phyloP scores from a whole-genome alignment of 2,329 filamentous ascomycete species.

The Penicillium thymicola region DNA sequence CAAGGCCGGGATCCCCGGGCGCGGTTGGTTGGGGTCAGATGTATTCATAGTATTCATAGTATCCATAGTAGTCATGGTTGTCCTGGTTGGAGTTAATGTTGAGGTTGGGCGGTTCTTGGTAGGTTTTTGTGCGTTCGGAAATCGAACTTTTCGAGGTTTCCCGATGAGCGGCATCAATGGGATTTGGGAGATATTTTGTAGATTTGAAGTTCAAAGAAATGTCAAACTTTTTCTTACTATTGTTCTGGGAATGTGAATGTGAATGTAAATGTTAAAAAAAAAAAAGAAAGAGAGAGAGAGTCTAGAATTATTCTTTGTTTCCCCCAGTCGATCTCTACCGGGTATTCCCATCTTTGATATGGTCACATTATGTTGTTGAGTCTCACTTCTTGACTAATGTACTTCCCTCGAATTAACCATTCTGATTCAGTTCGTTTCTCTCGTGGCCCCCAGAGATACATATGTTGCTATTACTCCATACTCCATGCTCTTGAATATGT shows the following conservation, averaged over 20 bases:
- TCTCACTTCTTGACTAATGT: too few relatives aligned
- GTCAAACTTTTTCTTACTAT: neutral
- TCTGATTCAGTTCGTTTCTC: neutral
- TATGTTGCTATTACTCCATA: neutral
- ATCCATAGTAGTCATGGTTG: conserved; percentile 14
- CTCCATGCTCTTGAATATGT: neutral
- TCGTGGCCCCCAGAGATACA: neutral
- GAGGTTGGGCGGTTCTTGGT: conserved; percentile 15
- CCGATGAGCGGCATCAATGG: conserved; percentile 34
- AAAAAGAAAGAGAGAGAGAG: neutral
- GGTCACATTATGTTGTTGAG: neutral
- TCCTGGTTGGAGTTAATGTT: neutral
- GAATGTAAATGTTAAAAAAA: neutral
- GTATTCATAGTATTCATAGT: neutral
- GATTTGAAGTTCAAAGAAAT: neutral
- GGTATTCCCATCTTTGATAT: neutral
- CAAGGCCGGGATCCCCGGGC: conserved; percentile 36
- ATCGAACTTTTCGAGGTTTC: conserved; percentile 40
- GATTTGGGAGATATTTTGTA: neutral
- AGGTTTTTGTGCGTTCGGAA: conserved; percentile 26
- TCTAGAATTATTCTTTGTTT: neutral
- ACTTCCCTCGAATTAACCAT: neutral
- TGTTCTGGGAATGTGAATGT: conserved; percentile 12
- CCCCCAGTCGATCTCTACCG: neutral
- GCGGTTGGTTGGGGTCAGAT: conserved; percentile 7